Conservation (phyloP, 2,329 filamentous ascomycete genomes). For the Colletotrichum magnum region DNA sequence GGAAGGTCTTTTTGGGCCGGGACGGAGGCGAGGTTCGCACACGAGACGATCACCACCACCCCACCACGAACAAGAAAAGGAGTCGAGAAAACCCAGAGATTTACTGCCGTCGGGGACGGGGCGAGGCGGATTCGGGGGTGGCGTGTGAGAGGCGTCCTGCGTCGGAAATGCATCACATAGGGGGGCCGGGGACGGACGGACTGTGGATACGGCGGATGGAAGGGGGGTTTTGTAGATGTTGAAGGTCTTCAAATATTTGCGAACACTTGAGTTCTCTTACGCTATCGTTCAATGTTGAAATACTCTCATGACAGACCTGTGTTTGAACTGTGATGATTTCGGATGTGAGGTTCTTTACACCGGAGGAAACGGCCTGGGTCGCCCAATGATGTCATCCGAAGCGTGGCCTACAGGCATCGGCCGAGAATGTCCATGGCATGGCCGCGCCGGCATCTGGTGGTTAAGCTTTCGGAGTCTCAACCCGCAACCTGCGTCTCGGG, state of each 20-base stretch:
- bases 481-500: no score
- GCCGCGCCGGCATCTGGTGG: no score
- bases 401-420: no score
- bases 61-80: slow-evolving; percentile 21
- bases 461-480: no score
- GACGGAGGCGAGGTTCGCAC: slow-evolving; percentile 30
- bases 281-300: neutral
- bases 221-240: slow-evolving; percentile 40
- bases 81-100: neutral
- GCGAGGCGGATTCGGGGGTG: no score
- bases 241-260: slow-evolving; percentile 33
- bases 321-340: neutral
- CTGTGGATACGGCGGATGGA: slow-evolving; percentile 31
- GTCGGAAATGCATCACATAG: slow-evolving; percentile 35
- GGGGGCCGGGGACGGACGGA: slow-evolving; percentile 16
- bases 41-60: slow-evolving; percentile 21
- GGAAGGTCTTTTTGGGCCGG: slow-evolving; percentile 25
- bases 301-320: neutral
- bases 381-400: no score
- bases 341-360: no score
- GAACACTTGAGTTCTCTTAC: slow-evolving; percentile 37
- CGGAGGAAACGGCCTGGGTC: no score
- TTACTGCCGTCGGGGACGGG: no score
- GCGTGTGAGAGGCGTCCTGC: slow-evolving; percentile 4
- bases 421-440: no score